Evolutionary conservation across 1,139 yeast genomes (phyloP), one percentile per base, ranked within the genome.

Genomic region (Saccharomyces hybrid): DNA sequence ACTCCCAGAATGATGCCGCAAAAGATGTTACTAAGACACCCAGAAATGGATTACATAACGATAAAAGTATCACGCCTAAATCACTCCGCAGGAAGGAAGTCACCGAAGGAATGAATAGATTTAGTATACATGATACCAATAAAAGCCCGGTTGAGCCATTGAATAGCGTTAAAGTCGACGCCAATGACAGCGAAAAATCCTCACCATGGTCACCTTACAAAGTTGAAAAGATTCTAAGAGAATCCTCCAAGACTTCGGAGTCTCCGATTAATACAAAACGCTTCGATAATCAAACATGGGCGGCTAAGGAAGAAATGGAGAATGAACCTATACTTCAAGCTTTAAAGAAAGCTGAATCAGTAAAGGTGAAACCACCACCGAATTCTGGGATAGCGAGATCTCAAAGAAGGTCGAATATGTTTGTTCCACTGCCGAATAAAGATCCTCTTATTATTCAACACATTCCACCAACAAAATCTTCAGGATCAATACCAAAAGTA

Each of bases 361-460:
- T 23, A 38, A 38, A 38, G 20, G 25, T 6, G 25, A 38, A 13
- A 38, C 26, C 26, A 4, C 54, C 6, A 57, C 54, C 25, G 3
- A 20, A 11, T 11, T 20, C 44, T 38, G 44, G 20, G n/a, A 9
- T 25, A 9, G n/a, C 20, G 23, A 57, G 65, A 23, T 56, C 64
- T 8, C 63, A 62, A 47, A 57, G 70, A 50, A 62, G 69, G 49
- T 65, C 70, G 5, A 67, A 67, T 53, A 63, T 68, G 68, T 68
- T 67, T 57, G 65, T 66, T 4, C 72, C 72, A 4, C 54, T 68
- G 42, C 72, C 72, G 1, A 64, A 61, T 38, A 68, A 68, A 54
- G 69, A 67, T 54, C 70, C 70, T n/a, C 54, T 68, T 13, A 56
- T 66, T 7, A 64, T 67, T 2, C 63, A 58, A 48, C 59, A 54